Base-by-base conservation (phyloP, 352 stramenopile species). In the Pythium grandisporangium region DNA sequence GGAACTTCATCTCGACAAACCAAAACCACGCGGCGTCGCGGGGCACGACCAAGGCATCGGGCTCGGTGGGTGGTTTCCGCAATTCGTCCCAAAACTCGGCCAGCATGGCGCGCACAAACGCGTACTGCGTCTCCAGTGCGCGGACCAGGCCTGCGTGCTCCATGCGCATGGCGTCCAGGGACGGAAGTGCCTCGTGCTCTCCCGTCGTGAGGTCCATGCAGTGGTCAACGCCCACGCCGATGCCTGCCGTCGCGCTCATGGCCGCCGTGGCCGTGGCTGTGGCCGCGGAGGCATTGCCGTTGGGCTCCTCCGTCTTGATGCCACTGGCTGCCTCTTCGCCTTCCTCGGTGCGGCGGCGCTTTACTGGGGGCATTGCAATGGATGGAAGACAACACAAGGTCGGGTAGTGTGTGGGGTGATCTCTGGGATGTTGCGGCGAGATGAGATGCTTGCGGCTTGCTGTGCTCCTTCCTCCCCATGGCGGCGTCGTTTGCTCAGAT, bases 1-100 rank as follows among this genome's bases (percentile, higher is more conserved):
- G 58, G 53, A 78, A 89, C 24, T 77, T 70, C 75, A 89, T 70
- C 57, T 92, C 78, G 2, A 63, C 53, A 51, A 86, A 84, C 78
- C 78, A 92, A 35, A 92, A 92, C 78, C 78, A 92, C 42, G 70
- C 59, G 20, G 63, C 54, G 45, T 92, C 78, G 32, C 46, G 55
- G 17, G 62, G 45, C 19, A 85, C 53, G 12, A 53, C 42, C 23
- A 84, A 43, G 17, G 43, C 35, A 19, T 44, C 29, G 33, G 54
- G 34, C n/a, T 83, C 52, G 14, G 44, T 43, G 39, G 78, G 76
- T 32, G 71, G 46, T 12, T 64, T 65, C 26, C 60, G 60, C 47
- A 92, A 58, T 37, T 82, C 70, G 13, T 55, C 48, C 63, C 66
- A 78, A 55, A 92, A 92, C 52, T 92, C 78, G 30, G 27, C 58